Base-by-base conservation (phyloP, 192 early-diverging fungal genomes). In the Umbelopsis sp. region DNA sequence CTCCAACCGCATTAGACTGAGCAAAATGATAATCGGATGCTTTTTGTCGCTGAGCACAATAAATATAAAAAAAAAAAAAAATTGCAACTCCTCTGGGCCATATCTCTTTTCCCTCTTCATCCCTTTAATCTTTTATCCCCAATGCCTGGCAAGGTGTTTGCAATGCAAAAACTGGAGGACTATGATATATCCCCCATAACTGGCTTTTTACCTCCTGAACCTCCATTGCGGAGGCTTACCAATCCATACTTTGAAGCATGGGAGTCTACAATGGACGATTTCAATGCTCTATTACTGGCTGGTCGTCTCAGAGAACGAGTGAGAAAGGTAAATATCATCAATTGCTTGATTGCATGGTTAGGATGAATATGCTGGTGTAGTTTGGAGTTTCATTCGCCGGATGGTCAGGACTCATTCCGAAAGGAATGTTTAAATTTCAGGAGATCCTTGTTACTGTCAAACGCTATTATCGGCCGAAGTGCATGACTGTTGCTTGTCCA, bases 241-340 rank as follows among this genome's bases (percentile, higher is more conserved):
- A 81, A 92, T 37, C 83, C 85, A 23, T 92, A 95, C 75, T 98
- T 87, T 80, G 87, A 88, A 45, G 92, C 92, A 1, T 98, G 96
- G 97, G 96, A 97, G 79, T 64, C 51, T 0, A 84, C 92, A 67
- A 85, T 97, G 78, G 89, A 93, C 52, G 74, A 88, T 69, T 88
- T 95, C 77, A 90, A 91, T 61, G 85, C 85, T 22, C 85, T 94
- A 27, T 69, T 92, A 69, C 84, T 97, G 23, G 86, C 86, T 41
- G 89, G 89, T 68, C 82, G 86, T 48, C 77, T 93, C 52, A 82
- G 93, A 66, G 82, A 85, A 46, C 80, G 77, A 21, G 87, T 92
- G 8, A 79, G 84, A 67, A 86, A 88, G 86, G 93, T 93, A 88
- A 82, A 67, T 18, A 23, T 18, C 27, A 18, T 11, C 33, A 13